Evolutionary conservation across 108 stramenopile genomes (phyloP), one percentile per base, ranked within the genome.

Genomic region (Cyclotella atomus): DNA sequence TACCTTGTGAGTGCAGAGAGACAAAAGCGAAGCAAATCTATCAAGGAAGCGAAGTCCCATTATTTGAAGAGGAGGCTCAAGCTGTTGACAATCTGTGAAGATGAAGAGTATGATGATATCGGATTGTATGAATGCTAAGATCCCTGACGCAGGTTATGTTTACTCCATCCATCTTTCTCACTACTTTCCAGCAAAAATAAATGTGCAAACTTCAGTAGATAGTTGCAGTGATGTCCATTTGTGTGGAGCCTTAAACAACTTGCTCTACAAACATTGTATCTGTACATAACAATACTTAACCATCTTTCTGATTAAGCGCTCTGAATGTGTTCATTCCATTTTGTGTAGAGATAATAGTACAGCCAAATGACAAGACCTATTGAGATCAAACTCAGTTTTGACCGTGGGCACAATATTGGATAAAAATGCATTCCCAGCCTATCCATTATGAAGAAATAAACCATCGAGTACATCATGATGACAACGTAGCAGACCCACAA

Each of bases 371-470:
- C 56, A 47, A 36, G n/a, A 0, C 35, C 33, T 14, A 78, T 71
- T 10, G 77, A 78, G 17, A 79, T 68, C 62, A 85, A 59, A 10
- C 56, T 74, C 59, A 73, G 71, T 21, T 79, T 21, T 15, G 66
- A 71, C 73, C 89, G 75, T 8, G 94, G 94, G 25, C 78, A 81
- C 62, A 95, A 92, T 28, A 93, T 83, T 1, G 90, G 91, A 68
- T 95, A 95, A 50, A 92, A 69, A 44, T 95, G 94, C 23, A 95
- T 34, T 7, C 91, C 94, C 27, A 92, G 35, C 29, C 94, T 84
- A 70, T 95, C 95, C 82, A 95, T 65, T 8, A 95, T 62, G 19
- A 87, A 82, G 43, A 84, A 75, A 60, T 95, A 93, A 16, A 84
- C 71, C 6, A 79, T 34, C 19, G 84, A 73, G 61, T 95, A 95